Evolutionary conservation across 2,329 filamentous ascomycete species (phyloP), one percentile per base, ranked within the genome.

Genomic region (Clonostachys chloroleuca): DNA sequence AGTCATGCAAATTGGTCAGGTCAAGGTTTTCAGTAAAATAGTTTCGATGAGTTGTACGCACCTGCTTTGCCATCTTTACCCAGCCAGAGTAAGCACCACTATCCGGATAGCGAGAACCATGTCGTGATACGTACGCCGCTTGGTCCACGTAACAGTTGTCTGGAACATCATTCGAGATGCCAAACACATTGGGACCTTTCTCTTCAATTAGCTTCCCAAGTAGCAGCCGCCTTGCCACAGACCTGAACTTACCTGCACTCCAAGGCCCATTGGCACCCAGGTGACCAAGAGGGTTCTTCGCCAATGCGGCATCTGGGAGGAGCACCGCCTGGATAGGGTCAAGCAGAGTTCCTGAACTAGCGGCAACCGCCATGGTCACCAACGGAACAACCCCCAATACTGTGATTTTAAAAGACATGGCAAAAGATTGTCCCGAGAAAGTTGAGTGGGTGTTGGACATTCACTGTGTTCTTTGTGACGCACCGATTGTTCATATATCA

Each of bases 51-150:
- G 10, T 5, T 45, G 34, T 6, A 59, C 62, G 50, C 52, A 75
- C 71, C 48, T 69, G 66, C 3, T 66, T 53, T 40, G 69, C 61
- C 63, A 78, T 68, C 5, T 67, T 65, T 3, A 71, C 60, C 83
- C 83, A 87, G 42, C 72, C 70, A 6, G 67, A 64, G 50, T 84
- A 84, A 6, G 83, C 80, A 5, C 81, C 79, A 2, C 64, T 64
- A 51, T 85, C 83, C 1, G 81, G 82, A 55, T 78, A 87, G 40
- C 82, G 71, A 40, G 79, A 83, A 16, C 83, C 83, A 64, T 85
- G 83, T 16, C 81, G 75, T 3, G 73, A 70, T 34, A 81, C 65
- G 51, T 82, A 84, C 6, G 78, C 77, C 4, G 77, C 81, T 54
- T 82, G 75, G 49, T 86, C 79, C 5, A 86, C 74, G 10, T 64